phyloP scores from a whole-genome alignment of 495 filamentous ascomycete genomes.

The Aspergillus campestris region DNA sequence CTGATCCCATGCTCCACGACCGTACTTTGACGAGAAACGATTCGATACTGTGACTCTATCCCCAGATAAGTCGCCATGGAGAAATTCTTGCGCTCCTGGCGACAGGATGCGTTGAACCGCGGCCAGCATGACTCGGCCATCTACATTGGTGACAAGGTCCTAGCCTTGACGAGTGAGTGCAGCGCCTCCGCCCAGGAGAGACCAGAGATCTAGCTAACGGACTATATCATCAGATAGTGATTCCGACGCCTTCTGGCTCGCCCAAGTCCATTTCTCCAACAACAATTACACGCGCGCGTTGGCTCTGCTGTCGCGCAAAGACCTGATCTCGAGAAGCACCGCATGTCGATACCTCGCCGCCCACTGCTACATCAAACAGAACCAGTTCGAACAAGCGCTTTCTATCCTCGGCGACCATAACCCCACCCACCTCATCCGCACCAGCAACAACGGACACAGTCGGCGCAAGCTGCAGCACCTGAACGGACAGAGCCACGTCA shows the following conservation, averaged over 20 bases:
- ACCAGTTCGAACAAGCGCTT: constrained; percentile 81
- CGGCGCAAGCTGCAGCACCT: constrained; percentile 51
- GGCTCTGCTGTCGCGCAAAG: constrained; percentile 73
- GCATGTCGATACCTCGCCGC: constrained; percentile 88
- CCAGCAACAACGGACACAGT: constrained; percentile 53
- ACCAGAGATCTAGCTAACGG: neutral
- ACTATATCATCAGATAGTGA: constrained; percentile 58
- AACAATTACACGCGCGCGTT: constrained; percentile 89
- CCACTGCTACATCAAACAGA: constrained; percentile 86
- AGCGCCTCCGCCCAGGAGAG: neutral
- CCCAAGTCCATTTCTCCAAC: constrained; percentile 87
- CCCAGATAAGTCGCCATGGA: constrained; percentile 52
- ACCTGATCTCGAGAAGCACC: constrained; percentile 70
- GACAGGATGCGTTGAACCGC: constrained; percentile 85
- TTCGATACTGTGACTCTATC: too few species aligned
- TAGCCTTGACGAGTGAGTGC: constrained; percentile 78
- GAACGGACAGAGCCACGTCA: constrained; percentile 42
- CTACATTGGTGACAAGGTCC: constrained; percentile 92
- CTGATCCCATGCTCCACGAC: too few species aligned
- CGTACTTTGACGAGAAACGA: too few species aligned
- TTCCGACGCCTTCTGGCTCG: constrained; percentile 88
- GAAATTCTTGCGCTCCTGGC: constrained; percentile 82
- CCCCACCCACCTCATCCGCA: constrained; percentile 73
- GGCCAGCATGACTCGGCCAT: constrained; percentile 93
- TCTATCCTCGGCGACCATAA: constrained; percentile 85